These are phyloP conservation scores for Gossypium bickii DNA, from an alignment of 345 rosid species.

Conservation along the genomic window DNA sequence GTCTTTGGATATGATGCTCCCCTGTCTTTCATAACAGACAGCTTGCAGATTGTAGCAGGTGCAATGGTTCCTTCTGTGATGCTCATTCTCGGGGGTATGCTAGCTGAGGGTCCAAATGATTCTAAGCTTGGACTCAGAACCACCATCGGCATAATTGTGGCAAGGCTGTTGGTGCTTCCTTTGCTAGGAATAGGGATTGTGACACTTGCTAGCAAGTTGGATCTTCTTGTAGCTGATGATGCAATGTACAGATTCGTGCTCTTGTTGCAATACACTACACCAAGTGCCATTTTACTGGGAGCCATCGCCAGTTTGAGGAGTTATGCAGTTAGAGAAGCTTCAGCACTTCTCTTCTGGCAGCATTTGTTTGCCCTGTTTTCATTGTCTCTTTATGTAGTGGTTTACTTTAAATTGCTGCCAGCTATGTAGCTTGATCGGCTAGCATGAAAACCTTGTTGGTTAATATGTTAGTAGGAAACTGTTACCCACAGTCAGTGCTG, in stretches of 20 bases:
- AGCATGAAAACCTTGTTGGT: constrained; percentile 6
- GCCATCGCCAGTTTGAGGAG: constrained; percentile 90
- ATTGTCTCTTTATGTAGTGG: constrained; percentile 58
- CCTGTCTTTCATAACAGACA: constrained; percentile 73
- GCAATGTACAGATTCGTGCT: constrained; percentile 78
- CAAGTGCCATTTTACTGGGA: constrained; percentile 87
- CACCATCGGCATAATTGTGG: constrained; percentile 60
- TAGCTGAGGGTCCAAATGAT: constrained; percentile 86
- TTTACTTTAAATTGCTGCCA: constrained; percentile 62
- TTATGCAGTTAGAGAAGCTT: constrained; percentile 81
- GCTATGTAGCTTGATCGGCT: constrained; percentile 22
- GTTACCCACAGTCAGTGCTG: neutral
- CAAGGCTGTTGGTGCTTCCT: constrained; percentile 87
- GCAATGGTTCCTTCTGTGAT: constrained; percentile 97
- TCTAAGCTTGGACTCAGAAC: constrained; percentile 78
- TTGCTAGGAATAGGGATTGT: constrained; percentile 71
- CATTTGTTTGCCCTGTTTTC: constrained; percentile 73
- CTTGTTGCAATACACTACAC: constrained; percentile 81
- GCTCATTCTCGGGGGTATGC: constrained; percentile 96
- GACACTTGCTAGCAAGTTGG: constrained; percentile 45
- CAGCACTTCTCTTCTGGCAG: constrained; percentile 94
- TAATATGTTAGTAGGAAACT: neutral
- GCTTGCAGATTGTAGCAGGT: constrained; percentile 72
- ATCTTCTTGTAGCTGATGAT: constrained; percentile 51
- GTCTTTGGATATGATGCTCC: constrained; percentile 81